Evolutionary conservation across 805 yeast species (phyloP).

Genomic region (Schwanniomyces polymorphus): DNA sequence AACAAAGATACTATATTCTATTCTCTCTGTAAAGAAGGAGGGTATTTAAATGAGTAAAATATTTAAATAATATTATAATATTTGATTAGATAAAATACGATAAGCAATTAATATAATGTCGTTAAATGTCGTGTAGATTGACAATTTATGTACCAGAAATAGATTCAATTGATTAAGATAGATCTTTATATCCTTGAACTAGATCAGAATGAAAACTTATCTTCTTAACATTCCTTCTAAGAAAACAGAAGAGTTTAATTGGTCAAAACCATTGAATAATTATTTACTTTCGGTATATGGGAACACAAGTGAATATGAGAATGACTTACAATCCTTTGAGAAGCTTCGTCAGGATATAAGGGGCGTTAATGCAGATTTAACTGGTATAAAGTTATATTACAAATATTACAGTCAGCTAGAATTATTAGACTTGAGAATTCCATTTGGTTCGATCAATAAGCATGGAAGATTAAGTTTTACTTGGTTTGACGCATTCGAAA

Average conservation of each 20-base stretch:
- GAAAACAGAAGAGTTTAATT: conserved; percentile 59
- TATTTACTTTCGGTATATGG: conserved; percentile 69
- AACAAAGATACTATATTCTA: conserved; percentile 35
- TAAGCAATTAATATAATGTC: background rate
- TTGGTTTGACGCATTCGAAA: conserved; percentile 77
- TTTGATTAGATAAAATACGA: background rate
- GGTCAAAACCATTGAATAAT: conserved; percentile 59
- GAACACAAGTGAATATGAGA: conserved; percentile 51
- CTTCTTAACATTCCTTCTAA: conserved; percentile 31
- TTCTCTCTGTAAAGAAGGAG: conserved; percentile 40
- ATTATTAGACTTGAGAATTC: conserved; percentile 72
- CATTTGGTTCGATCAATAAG: conserved; percentile 53
- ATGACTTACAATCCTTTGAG: conserved; percentile 55
- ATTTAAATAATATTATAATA: background rate
- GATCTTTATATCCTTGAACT: background rate
- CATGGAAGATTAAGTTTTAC: conserved; percentile 55
- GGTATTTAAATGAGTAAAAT: conserved; percentile 14
- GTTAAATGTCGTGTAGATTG: background rate
- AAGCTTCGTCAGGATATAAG: conserved; percentile 59
- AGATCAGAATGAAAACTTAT: conserved; percentile 21
- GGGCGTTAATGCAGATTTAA: conserved; percentile 44
- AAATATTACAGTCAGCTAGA: conserved; percentile 82
- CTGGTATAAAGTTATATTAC: conserved; percentile 56
- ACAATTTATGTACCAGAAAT: too few relatives aligned
- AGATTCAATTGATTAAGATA: too few relatives aligned